A percentile compares a stretch with the other conserved stretches of the same genome.
These are phyloP conservation scores for Fusarium sp. DNA, from an alignment of 2,329 filamentous ascomycete genomes.

Conservation along the genomic window DNA sequence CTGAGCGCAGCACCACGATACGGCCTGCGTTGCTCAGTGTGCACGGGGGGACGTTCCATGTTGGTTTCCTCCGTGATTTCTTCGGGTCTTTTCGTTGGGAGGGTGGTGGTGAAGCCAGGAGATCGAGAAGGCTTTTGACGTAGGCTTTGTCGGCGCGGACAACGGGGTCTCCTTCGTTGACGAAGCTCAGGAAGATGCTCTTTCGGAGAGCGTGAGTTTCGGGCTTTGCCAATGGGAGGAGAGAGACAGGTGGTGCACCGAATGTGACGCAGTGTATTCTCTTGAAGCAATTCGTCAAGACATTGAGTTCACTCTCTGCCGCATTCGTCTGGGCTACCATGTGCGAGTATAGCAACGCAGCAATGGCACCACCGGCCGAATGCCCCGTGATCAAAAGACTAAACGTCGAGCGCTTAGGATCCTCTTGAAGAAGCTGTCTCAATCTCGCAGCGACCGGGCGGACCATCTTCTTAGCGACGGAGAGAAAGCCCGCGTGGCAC, in stretches of 20 bases:
- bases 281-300: constrained; percentile 76
- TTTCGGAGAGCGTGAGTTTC: constrained; percentile 61
- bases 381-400: constrained; percentile 87
- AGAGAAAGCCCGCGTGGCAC: constrained; percentile 83
- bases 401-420: constrained; percentile 71
- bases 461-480: constrained; percentile 79
- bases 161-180: constrained; percentile 89
- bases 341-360: constrained; percentile 80
- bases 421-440: constrained; percentile 74
- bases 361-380: constrained; percentile 85
- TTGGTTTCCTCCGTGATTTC: constrained; percentile 46
- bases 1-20: constrained; percentile 72
- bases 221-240: constrained; percentile 73
- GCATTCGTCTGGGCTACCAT: constrained; percentile 71
- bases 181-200: constrained; percentile 79
- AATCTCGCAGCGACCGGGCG: constrained; percentile 76
- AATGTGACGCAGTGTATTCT: constrained; percentile 87
- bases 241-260: constrained; percentile 80
- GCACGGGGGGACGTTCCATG: constrained; percentile 73
- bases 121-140: constrained; percentile 74
- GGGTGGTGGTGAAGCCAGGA: constrained; percentile 69
- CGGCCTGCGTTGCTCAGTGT: constrained; percentile 76
- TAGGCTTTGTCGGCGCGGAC: constrained; percentile 80
- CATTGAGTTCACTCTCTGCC: constrained; percentile 73
- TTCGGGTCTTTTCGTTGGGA: constrained; percentile 25